Base-by-base conservation (phyloP, 768 basidiomycete species). In the Crucibulum laeve region DNA sequence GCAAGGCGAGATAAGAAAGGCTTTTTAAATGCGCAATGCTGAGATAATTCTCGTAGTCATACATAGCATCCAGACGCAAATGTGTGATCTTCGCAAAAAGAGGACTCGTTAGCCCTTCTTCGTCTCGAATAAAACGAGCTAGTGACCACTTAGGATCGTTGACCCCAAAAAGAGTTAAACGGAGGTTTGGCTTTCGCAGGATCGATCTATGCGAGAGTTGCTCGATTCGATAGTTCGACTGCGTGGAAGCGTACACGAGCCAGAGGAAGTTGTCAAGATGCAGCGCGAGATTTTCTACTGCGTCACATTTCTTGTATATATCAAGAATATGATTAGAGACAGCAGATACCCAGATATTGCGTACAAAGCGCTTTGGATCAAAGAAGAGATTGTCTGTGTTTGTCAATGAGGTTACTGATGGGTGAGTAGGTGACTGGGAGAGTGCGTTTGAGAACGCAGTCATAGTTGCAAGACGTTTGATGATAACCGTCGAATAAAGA, bases 1-100 rank as follows among this genome's bases (percentile, higher is more conserved):
- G 48, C 6, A 59, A 37, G 15, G 57, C 59, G 41, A 59, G 38
- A 35, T 57, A 51, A 17, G 51, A 48, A 25, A 61, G 53, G 11
- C 48, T 44, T 17, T 39, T 42, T 36, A 57, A 53, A 24, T 49
- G 46, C 8, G 47, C 43, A 13, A 58, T 43, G 24, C 52, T 36
- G 4, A 52, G 26, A n/a, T 48, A 39, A 10, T 40, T 39, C 11
- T 32, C 35, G 24, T 56, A 58, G n/a, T 46, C 38, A 8, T 43
- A 44, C 17, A 50, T 40, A n/a, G 30, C 17, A 4, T 50, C 49
- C 4, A 56, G 34, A 8, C 52, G 47, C 23, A 61, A 48, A 38
- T 55, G 60, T 10, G 56, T 53, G 26, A 59, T 47, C 26, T 50
- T 51, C 1, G 23, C 30, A 28, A 55, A 55, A 14, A 59, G 35